Percentiles rank a stretch among this genome's conserved stretches.
Conservation (phyloP, 2,329 filamentous ascomycete genomes). For the Stylonectria norvegica region DNA sequence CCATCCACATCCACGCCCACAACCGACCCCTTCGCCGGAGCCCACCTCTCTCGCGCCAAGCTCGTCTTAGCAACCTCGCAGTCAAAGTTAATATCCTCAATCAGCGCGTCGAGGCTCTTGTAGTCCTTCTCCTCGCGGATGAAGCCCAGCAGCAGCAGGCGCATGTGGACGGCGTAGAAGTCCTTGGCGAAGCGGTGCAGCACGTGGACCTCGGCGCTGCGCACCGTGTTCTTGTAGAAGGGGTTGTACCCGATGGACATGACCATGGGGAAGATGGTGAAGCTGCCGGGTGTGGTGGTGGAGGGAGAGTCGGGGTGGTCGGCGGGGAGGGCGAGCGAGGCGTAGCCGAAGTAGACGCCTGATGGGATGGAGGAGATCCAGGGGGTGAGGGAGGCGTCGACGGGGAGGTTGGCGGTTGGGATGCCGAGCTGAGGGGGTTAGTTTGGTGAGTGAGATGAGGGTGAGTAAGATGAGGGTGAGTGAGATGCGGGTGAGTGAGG, state of each 20-base stretch:
- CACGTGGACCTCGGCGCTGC: constrained; percentile 87
- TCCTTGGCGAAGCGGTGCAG: constrained; percentile 73
- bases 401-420: constrained; percentile 88
- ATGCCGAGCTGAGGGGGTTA: constrained; percentile 69
- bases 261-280: constrained; percentile 73
- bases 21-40: constrained; percentile 38
- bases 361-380: constrained; percentile 64
- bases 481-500: constrained; percentile 4
- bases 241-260: constrained; percentile 97
- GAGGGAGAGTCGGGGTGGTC: constrained; percentile 41
- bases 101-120: constrained; percentile 72
- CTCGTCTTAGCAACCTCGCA: constrained; percentile 77
- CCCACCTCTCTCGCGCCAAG: constrained; percentile 64
- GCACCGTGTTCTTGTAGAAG: constrained; percentile 88
- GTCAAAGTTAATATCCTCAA: constrained; percentile 85
- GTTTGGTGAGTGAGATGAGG: constrained; percentile 2
- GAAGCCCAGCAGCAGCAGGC: constrained; percentile 78
- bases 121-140: constrained; percentile 91
- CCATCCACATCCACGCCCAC: constrained; percentile 29
- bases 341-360: constrained; percentile 94
- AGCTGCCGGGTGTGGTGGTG: constrained; percentile 17
- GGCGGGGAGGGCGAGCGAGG: constrained; percentile 61
- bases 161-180: constrained; percentile 81
- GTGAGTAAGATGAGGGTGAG: neutral
- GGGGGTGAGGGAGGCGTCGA: constrained; percentile 57